These are phyloP conservation scores for Quercus cerris DNA, from an alignment of 306 rosid species.

Conservation along the genomic window DNA sequence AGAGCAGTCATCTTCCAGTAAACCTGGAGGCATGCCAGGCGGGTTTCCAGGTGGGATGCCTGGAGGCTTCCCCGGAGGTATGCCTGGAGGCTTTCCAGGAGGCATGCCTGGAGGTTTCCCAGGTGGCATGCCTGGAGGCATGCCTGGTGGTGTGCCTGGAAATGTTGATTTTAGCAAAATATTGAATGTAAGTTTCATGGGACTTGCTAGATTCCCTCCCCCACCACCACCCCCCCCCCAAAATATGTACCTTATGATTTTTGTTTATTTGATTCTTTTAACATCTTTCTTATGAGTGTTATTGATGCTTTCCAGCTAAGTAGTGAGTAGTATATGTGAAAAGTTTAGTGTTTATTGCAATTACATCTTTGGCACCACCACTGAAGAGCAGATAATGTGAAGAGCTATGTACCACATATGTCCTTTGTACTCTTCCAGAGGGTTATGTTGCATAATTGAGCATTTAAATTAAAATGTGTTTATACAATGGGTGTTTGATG, in stretches of 20 bases:
- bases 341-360: not conserved
- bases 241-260: not conserved
- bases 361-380: not conserved
- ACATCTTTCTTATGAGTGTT: constrained; percentile 5
- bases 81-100: constrained; percentile 29
- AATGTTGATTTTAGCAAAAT: constrained; percentile 89
- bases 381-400: not conserved
- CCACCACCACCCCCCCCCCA: not conserved
- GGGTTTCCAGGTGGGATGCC: constrained; percentile 58
- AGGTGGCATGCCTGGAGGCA: constrained; percentile 27
- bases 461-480: not conserved
- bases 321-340: not conserved
- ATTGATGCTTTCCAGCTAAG: not conserved
- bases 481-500: constrained; percentile 2
- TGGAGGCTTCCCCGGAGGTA: constrained; percentile 42
- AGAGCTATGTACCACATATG: not conserved
- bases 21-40: constrained; percentile 69
- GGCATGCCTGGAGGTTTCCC: constrained; percentile 29
- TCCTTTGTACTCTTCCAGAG: not conserved
- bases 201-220: not conserved
- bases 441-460: not conserved
- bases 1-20: constrained; percentile 75
- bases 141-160: constrained; percentile 71
- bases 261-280: not conserved
- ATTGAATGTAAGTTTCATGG: constrained; percentile 57